A percentile compares a stretch with the other conserved stretches of the same genome.
These are phyloP conservation scores for Penicillium paneum DNA, from an alignment of 2,329 filamentous ascomycete genomes.

Conservation along the genomic window DNA sequence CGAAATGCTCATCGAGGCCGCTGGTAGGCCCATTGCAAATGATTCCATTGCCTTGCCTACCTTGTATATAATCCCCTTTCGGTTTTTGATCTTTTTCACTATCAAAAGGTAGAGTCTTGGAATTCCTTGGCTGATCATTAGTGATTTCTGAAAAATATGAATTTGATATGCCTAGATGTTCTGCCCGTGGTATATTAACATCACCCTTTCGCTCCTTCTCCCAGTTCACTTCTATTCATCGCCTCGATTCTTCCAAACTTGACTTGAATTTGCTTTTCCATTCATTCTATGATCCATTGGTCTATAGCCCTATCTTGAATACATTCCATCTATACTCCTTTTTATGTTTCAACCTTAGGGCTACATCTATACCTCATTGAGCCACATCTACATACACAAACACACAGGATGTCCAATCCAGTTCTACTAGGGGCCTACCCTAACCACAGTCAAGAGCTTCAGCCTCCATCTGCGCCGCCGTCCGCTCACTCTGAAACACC, in stretches of 20 bases:
- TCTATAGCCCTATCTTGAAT: background rate
- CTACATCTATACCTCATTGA: background rate
- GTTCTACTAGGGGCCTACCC: conserved; percentile 13
- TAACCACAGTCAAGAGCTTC: conserved; percentile 10
- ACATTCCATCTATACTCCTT: background rate
- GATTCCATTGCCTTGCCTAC: background rate
- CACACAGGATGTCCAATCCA: conserved; percentile 15
- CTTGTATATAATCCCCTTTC: background rate
- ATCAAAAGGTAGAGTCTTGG: conserved; percentile 13
- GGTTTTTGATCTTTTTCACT: background rate
- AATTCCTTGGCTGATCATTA: conserved; percentile 20
- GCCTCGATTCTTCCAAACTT: conserved; percentile 1
- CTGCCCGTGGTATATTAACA: conserved; percentile 6
- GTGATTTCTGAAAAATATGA: background rate
- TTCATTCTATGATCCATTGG: background rate
- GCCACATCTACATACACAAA: background rate
- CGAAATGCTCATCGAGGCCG: conserved; percentile 9
- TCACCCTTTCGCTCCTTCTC: background rate
- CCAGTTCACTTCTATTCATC: background rate
- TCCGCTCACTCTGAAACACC: conserved; percentile 21
- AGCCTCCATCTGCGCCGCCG: conserved; percentile 21
- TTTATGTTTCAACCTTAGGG: background rate
- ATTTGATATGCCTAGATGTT: conserved; percentile 2
- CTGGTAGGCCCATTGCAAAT: conserved; percentile 17
- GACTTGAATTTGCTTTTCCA: background rate